Base-by-base conservation (phyloP, 2,329 filamentous ascomycete genomes). In the Fusarium paranaense region DNA sequence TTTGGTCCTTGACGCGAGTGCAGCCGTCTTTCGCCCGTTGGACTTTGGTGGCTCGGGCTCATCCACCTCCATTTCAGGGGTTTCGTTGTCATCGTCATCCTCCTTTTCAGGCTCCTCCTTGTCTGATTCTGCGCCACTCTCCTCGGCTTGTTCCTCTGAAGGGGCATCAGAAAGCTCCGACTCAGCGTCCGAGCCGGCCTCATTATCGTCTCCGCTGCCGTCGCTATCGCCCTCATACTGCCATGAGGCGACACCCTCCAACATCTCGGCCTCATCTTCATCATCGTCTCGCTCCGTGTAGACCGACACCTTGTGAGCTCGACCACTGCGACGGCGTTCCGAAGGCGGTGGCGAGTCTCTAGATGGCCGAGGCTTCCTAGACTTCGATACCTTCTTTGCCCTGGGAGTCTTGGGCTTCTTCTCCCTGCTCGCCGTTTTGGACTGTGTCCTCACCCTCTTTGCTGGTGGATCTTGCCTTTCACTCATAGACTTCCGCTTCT, bases 211-310 rank as follows among this genome's bases (percentile, higher is more conserved):
- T 22, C 67, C 62, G 20, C 70, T 59, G 64, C 72, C 68, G 2
- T 69, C 64, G 6, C 81, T 78, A 2, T 69, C 63, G 4, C 81
- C 78, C 4, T 83, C 81, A 57, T 91, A 91, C 27, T 88, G 84
- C 89, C 89, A 91, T 77, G 89, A 83, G 1, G 89, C 88, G 6
- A 91, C 89, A 3, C 89, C 89, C 56, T 89, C 86, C 27, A 90
- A 82, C 89, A 91, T 91, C 78, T 91, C 89, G 72, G 89, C 86
- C 69, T 91, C 89, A 67, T 91, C 89, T 58, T 89, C 88, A 13
- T 86, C 85, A 13, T 88, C 88, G 64, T 90, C 87, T 35, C 89
- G 86, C 78, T 91, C 89, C 25, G 86, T 85, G 72, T 91, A 91
- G 38, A 84, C 80, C 7, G 87, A 87, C 18, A 82, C 80, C 59